Evolutionary conservation across 768 basidiomycete species (phyloP).

Genomic region (Russula virescens): DNA sequence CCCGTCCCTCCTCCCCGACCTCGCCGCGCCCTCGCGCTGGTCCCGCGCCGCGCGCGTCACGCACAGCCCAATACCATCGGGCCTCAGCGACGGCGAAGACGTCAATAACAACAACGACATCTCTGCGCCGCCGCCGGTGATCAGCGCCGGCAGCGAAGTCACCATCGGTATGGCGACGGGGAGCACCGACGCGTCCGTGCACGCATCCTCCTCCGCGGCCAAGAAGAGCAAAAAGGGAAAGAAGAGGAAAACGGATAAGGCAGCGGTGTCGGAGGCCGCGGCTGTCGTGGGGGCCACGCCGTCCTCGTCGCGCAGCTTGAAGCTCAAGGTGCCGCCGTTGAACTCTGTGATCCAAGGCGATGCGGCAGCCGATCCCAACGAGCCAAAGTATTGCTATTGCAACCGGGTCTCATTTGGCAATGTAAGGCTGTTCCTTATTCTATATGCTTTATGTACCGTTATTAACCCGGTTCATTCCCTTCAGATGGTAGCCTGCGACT

Average conservation of each 20-base stretch:
- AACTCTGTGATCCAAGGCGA: conserved; percentile 18
- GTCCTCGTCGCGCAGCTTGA: conserved; percentile 28
- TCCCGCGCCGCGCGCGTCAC: conserved; percentile 40
- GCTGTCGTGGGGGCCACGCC: background rate
- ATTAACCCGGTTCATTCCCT: conserved; percentile 6
- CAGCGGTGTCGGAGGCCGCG: conserved; percentile 14
- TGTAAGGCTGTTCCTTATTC: conserved; percentile 37
- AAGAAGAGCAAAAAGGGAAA: conserved; percentile 26
- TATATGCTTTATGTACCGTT: background rate
- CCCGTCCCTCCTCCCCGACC: conserved; percentile 55
- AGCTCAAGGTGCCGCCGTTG: conserved; percentile 35
- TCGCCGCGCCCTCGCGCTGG: conserved; percentile 48
- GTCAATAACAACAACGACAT: conserved; percentile 15
- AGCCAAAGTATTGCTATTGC: conserved; percentile 76
- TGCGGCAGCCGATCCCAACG: conserved; percentile 31
- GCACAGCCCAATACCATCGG: conserved; percentile 40
- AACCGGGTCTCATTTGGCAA: conserved; percentile 74
- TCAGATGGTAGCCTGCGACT: conserved; percentile 88
- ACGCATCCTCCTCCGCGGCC: conserved; percentile 9
- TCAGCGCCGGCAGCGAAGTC: conserved; percentile 14
- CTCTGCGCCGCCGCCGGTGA: background rate
- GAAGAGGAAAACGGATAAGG: conserved; percentile 27
- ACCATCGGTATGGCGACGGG: conserved; percentile 15
- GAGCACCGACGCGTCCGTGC: conserved; percentile 1
- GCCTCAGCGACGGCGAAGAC: conserved; percentile 25